Conservation (phyloP, 768 basidiomycete genomes). For the Lentinula sp. region DNA sequence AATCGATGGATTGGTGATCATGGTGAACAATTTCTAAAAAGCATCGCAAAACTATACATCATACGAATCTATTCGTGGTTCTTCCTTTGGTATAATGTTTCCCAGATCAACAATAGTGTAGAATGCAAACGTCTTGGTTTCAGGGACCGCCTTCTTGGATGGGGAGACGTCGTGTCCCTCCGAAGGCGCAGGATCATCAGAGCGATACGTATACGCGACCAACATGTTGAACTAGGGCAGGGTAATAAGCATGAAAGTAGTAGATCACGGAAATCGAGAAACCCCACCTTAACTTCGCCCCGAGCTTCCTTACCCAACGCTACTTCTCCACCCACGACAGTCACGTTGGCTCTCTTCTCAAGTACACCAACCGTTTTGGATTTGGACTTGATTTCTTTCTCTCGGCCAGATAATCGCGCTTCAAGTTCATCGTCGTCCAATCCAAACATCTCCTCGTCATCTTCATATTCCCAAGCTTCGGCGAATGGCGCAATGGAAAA, state of each 20-base stretch:
- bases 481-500: constrained; percentile 89
- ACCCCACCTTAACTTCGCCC: constrained; percentile 72
- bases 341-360: constrained; percentile 87
- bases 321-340: constrained; percentile 84
- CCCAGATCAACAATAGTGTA: constrained; percentile 83
- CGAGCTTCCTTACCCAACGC: constrained; percentile 74
- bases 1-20: not conserved
- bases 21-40: not conserved
- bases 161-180: constrained; percentile 49
- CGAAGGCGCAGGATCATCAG: constrained; percentile 73
- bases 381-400: constrained; percentile 41
- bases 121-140: constrained; percentile 87
- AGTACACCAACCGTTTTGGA: constrained; percentile 70
- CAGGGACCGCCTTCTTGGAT: constrained; percentile 39
- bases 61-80: constrained; percentile 22
- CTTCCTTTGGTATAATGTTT: constrained; percentile 56
- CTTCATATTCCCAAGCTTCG: constrained; percentile 98
- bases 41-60: constrained; percentile 11
- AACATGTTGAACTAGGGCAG: constrained; percentile 83
- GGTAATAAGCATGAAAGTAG: not conserved
- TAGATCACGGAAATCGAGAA: not conserved
- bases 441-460: constrained; percentile 87
- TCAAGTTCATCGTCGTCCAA: constrained; percentile 33
- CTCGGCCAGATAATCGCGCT: constrained; percentile 27
- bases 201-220: constrained; percentile 89